phyloP scores from a whole-genome alignment of 2,329 filamentous ascomycete species.

The Colletotrichum sp. region DNA sequence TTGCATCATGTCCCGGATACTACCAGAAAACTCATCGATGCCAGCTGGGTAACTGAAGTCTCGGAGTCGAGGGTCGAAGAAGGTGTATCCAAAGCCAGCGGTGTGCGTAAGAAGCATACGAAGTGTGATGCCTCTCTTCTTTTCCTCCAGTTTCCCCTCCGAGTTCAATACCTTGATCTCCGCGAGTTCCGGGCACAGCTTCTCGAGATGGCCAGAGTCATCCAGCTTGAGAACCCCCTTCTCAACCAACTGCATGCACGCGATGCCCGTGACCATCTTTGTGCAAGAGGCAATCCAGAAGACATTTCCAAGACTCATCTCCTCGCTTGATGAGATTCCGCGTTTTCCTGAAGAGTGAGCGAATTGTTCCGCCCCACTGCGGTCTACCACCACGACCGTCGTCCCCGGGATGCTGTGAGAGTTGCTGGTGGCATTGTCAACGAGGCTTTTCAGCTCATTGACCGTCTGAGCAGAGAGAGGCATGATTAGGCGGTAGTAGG shows the following conservation, averaged over 20 bases:
- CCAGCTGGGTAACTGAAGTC: conserved; percentile 54
- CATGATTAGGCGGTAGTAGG: neutral
- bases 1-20: conserved; percentile 52
- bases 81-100: conserved; percentile 62
- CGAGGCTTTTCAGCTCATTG: conserved; percentile 24
- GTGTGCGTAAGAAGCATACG: conserved; percentile 63
- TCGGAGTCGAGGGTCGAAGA: conserved; percentile 54
- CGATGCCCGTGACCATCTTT: conserved; percentile 58
- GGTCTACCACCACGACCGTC: conserved; percentile 51
- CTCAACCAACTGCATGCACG: conserved; percentile 64
- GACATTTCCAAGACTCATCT: conserved; percentile 63
- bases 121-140: conserved; percentile 56
- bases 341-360: conserved; percentile 52
- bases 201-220: conserved; percentile 49
- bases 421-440: conserved; percentile 42
- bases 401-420: conserved; percentile 47
- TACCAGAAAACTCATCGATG: conserved; percentile 62
- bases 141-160: conserved; percentile 43
- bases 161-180: conserved; percentile 47
- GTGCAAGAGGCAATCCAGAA: conserved; percentile 67
- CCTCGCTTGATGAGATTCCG: conserved; percentile 45
- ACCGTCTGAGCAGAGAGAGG: conserved; percentile 1
- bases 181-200: conserved; percentile 54
- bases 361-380: conserved; percentile 51
- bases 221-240: conserved; percentile 52